Evolutionary conservation across 345 rosid genomes (phyloP).

Genomic region (Aegle marmelos): DNA sequence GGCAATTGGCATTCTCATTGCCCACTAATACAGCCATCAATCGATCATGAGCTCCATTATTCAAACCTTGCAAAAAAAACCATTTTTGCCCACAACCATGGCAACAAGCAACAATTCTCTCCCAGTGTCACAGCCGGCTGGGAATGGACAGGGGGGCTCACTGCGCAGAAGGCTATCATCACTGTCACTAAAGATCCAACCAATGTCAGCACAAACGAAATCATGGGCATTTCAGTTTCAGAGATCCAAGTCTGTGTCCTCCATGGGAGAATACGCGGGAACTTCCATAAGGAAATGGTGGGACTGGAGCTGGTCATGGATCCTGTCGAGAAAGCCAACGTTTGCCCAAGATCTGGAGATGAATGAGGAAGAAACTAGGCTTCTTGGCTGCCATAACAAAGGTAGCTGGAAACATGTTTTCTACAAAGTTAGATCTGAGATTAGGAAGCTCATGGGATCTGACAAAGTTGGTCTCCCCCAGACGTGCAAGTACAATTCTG

Average conservation of each 20-base stretch:
- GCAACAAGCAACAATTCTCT: conserved; percentile 19
- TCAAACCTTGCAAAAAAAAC: conserved; percentile 50
- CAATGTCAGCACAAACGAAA: conserved; percentile 31
- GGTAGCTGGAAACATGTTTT: conserved; percentile 90
- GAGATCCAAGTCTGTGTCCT: conserved; percentile 63
- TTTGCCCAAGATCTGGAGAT: conserved; percentile 83
- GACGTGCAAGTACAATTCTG: conserved; percentile 51
- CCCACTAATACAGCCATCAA: no score
- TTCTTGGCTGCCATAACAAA: conserved; percentile 54
- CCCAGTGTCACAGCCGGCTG: conserved; percentile 47
- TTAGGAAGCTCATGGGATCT: conserved; percentile 50
- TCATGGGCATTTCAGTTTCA: conserved; percentile 53
- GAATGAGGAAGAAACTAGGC: conserved; percentile 66
- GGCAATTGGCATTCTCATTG: no score
- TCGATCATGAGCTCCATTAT: conserved; percentile 56
- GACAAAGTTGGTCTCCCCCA: conserved; percentile 58
- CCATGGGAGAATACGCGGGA: conserved; percentile 56
- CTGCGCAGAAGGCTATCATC: conserved; percentile 77
- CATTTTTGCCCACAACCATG: conserved; percentile 17
- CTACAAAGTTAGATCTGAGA: conserved; percentile 59
- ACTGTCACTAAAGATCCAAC: conserved; percentile 53
- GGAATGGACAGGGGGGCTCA: no score
- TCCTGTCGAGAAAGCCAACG: conserved; percentile 63
- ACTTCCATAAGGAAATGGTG: conserved; percentile 74
- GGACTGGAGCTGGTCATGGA: conserved; percentile 89